These are phyloP conservation scores for Colletotrichum tamarilloi DNA, from an alignment of 2,329 filamentous ascomycete species.

Conservation along the genomic window DNA sequence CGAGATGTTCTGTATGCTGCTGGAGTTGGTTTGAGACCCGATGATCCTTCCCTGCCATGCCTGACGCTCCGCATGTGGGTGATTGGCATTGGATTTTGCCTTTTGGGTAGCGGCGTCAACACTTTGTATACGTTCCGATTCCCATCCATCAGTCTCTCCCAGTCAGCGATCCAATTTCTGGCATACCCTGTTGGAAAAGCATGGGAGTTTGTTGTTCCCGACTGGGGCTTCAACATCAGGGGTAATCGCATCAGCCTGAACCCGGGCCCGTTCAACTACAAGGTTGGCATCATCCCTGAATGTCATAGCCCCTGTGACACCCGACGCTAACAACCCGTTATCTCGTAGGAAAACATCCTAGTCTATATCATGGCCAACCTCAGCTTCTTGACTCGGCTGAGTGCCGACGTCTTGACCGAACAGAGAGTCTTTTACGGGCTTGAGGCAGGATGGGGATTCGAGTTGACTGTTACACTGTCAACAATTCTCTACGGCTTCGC, in stretches of 20 bases:
- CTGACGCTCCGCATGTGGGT: conserved; percentile 53
- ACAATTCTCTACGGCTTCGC: conserved; percentile 60
- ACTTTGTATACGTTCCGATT: conserved; percentile 53
- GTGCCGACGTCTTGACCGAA: conserved; percentile 48
- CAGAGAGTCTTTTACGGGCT: conserved; percentile 55
- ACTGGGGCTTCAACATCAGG: conserved; percentile 43
- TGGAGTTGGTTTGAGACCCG: conserved; percentile 42
- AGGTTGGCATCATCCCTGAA: conserved; percentile 39
- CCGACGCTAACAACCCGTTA: neutral
- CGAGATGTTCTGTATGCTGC: conserved; percentile 43
- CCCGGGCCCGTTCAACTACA: conserved; percentile 51
- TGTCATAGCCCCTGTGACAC: no score
- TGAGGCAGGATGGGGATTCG: conserved; percentile 56
- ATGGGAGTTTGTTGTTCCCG: conserved; percentile 45
- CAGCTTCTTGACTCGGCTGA: conserved; percentile 53
- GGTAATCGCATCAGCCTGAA: conserved; percentile 48
- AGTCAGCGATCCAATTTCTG: conserved; percentile 53
- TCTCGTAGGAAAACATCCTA: conserved; percentile 49
- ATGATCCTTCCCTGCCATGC: conserved; percentile 44
- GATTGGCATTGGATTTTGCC: conserved; percentile 50
- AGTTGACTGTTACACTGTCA: conserved; percentile 53
- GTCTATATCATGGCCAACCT: conserved; percentile 57
- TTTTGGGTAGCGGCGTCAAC: conserved; percentile 50
- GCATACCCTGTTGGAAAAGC: conserved; percentile 56
- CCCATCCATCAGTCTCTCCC: conserved; percentile 46